Percentiles rank a stretch among this genome's conserved stretches.
phyloP scores from a whole-genome alignment of 306 rosid species.

The Argentina anserina region DNA sequence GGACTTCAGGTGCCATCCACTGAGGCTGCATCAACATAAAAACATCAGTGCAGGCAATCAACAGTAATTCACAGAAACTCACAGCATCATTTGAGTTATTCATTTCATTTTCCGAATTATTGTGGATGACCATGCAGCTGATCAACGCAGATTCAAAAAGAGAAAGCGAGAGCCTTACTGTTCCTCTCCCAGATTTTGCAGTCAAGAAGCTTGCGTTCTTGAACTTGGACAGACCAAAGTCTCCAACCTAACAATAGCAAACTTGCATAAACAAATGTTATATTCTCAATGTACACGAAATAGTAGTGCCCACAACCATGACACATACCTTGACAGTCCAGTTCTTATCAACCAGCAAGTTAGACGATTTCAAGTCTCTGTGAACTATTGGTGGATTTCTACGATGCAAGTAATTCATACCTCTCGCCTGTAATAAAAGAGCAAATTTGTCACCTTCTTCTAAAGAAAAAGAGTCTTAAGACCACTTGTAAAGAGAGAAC shows the following conservation, averaged over 20 bases:
- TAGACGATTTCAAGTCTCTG: constrained; percentile 76
- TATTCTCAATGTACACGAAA: constrained; percentile 11
- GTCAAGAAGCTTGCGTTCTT: constrained; percentile 62
- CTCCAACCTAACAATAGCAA: constrained; percentile 57
- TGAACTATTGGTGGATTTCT: constrained; percentile 82
- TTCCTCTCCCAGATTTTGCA: constrained; percentile 70
- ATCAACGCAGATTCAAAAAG: background rate
- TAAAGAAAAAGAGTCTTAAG: constrained; percentile 1
- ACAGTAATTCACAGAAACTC: background rate
- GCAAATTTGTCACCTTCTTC: background rate
- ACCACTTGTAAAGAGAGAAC: constrained; percentile 1
- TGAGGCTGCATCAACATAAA: constrained; percentile 51
- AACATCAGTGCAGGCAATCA: background rate
- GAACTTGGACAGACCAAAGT: constrained; percentile 68
- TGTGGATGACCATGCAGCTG: background rate
- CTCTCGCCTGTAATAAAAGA: constrained; percentile 57
- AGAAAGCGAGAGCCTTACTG: constrained; percentile 37
- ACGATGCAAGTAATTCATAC: constrained; percentile 76
- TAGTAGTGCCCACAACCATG: constrained; percentile 1
- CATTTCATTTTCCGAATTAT: background rate
- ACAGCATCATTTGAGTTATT: background rate
- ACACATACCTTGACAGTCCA: constrained; percentile 72
- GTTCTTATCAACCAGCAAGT: constrained; percentile 70
- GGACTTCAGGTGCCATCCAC: constrained; percentile 89
- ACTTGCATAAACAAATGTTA: constrained; percentile 15